phyloP scores from a whole-genome alignment of 257 asterid genomes.

The Cordia subcordata region DNA sequence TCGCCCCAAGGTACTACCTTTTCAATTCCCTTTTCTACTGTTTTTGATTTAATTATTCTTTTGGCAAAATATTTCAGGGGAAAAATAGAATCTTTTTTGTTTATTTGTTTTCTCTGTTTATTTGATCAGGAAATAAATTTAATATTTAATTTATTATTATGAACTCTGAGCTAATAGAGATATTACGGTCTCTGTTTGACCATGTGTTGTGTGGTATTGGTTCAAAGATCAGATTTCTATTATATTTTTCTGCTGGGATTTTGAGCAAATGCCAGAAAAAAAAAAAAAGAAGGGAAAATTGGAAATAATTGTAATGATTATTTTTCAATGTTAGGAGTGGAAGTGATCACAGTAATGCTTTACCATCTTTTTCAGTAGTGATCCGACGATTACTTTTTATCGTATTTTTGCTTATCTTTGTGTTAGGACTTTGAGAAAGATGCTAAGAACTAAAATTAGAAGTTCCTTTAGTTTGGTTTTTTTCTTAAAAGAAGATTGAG shows the following conservation, averaged over 20 bases:
- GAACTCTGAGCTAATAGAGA: not conserved
- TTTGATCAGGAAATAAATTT: not conserved
- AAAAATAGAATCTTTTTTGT: not conserved
- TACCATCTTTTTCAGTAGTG: too few relatives aligned
- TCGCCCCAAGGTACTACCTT: slow-evolving; percentile 20
- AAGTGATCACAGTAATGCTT: not conserved
- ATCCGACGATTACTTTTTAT: too few relatives aligned
- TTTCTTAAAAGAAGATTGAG: too few relatives aligned
- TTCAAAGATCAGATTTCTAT: not conserved
- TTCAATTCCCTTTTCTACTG: not conserved
- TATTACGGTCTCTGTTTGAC: not conserved
- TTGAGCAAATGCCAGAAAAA: not conserved
- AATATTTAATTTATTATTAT: too few relatives aligned
- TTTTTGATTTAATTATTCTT: not conserved
- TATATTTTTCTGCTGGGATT: not conserved
- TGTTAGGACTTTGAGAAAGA: too few relatives aligned
- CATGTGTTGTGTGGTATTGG: not conserved
- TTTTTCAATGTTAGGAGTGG: not conserved
- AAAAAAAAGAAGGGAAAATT: too few relatives aligned
- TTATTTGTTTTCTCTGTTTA: not conserved
- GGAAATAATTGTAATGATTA: not conserved
- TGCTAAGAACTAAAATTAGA: too few relatives aligned
- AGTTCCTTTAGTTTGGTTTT: too few relatives aligned
- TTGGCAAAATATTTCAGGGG: not conserved
- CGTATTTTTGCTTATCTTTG: too few relatives aligned